Evolutionary conservation across 306 rosid genomes (phyloP).

Genomic region (Vigna mungo): DNA sequence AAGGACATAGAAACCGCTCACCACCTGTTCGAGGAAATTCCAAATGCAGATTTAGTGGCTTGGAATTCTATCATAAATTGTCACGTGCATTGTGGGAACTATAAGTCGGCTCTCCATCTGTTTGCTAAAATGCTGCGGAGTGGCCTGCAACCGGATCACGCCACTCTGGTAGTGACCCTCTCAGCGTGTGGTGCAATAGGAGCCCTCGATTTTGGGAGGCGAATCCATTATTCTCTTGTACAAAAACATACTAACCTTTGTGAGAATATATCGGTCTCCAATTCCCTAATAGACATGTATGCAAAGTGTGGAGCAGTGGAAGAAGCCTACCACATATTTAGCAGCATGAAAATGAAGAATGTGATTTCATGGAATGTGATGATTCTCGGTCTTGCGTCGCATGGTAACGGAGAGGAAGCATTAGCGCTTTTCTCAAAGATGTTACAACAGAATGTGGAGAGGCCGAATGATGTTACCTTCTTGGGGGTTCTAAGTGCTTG

Average conservation of each 20-base stretch:
- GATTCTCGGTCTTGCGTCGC: constrained; percentile 75
- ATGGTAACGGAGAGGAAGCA: constrained; percentile 64
- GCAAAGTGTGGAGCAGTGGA: constrained; percentile 83
- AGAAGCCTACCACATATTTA: constrained; percentile 59
- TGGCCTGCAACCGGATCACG: constrained; percentile 62
- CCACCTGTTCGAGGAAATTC: constrained; percentile 71
- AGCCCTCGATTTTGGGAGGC: constrained; percentile 68
- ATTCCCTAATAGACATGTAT: constrained; percentile 67
- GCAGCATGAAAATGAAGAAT: constrained; percentile 54
- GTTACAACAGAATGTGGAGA: constrained; percentile 6
- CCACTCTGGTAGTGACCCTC: constrained; percentile 67
- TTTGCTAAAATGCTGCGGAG: constrained; percentile 51
- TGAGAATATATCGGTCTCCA: background rate
- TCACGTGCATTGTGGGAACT: constrained; percentile 50
- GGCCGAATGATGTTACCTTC: constrained; percentile 47
- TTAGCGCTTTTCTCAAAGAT: constrained; percentile 57
- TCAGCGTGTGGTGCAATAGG: constrained; percentile 71
- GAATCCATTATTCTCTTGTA: constrained; percentile 56
- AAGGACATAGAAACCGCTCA: constrained; percentile 54
- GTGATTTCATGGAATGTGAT: constrained; percentile 82
- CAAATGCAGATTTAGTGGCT: constrained; percentile 63
- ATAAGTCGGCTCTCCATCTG: no score
- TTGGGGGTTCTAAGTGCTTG: constrained; percentile 81
- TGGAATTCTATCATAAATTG: constrained; percentile 73
- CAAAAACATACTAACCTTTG: constrained; percentile 25